Conservation (phyloP, 805 yeast genomes). For the Ogataea henricii region DNA sequence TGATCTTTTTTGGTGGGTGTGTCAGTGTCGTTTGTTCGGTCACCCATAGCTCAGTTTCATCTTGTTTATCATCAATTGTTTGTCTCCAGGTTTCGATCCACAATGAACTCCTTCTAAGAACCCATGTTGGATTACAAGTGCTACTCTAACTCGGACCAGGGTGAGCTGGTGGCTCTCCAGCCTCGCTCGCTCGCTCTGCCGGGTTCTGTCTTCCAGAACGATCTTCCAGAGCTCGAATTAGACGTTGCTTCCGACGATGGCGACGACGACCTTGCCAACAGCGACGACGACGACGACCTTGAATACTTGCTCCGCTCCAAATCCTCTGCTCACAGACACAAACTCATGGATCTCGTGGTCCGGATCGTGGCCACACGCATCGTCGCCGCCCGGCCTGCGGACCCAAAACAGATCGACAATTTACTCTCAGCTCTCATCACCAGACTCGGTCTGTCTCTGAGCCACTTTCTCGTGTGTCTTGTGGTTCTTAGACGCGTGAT, state of each 20-base stretch:
- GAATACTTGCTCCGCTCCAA: background rate
- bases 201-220: constrained; percentile 6
- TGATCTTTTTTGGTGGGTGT: background rate
- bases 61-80: constrained; percentile 2
- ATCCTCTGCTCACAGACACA: constrained; percentile 2
- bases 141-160: constrained; percentile 6
- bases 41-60: background rate
- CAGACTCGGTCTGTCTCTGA: constrained; percentile 5
- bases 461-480: constrained; percentile 8
- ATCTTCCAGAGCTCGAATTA: constrained; percentile 11
- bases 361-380: constrained; percentile 1
- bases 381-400: background rate
- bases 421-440: constrained; percentile 6
- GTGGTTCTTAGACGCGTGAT: constrained; percentile 8
- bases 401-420: background rate
- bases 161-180: constrained; percentile 4
- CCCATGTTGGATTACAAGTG: constrained; percentile 8
- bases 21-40: background rate
- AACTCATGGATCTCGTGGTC: constrained; percentile 7
- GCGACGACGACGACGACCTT: background rate
- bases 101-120: constrained; percentile 3
- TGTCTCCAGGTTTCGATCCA: background rate
- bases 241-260: constrained; percentile 5
- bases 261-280: background rate
- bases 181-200: constrained; percentile 6